Conservation (phyloP, 2,329 filamentous ascomycete species). For the Berkeleyomyces rouxiae region DNA sequence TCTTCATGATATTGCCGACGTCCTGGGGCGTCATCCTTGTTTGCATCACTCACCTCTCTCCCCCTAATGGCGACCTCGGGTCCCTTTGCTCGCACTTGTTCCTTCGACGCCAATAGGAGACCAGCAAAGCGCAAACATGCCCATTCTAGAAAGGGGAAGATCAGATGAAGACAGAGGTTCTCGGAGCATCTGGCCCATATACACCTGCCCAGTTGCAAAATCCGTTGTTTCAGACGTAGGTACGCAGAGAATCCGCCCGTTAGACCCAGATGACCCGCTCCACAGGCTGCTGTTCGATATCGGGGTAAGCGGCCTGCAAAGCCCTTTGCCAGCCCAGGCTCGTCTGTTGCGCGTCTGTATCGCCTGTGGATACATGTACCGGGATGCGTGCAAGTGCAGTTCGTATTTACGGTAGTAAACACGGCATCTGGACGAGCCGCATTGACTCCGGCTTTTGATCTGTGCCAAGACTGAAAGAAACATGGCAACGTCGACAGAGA, state of each 20-base stretch:
- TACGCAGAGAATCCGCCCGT: not conserved
- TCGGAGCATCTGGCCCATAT: not conserved
- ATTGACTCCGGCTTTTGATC: not conserved
- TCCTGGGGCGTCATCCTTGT: not conserved
- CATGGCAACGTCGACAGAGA: not conserved
- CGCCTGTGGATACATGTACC: too few relatives aligned
- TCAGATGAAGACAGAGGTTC: not conserved
- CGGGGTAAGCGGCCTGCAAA: too few relatives aligned
- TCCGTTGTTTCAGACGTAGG: not conserved
- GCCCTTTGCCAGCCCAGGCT: too few relatives aligned
- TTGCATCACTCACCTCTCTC: not conserved
- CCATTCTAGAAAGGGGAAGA: not conserved
- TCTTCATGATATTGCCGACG: too few relatives aligned
- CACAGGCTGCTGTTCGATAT: too few relatives aligned
- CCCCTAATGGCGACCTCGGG: not conserved
- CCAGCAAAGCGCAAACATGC: not conserved
- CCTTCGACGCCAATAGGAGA: not conserved
- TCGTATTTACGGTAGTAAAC: too few relatives aligned
- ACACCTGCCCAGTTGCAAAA: too few relatives aligned
- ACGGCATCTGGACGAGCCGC: not conserved
- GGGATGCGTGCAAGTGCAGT: too few relatives aligned
- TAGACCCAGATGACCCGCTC: too few relatives aligned
- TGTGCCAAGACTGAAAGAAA: not conserved
- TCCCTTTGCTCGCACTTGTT: not conserved
- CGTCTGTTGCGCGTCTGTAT: too few relatives aligned